phyloP scores from a whole-genome alignment of 2,329 filamentous ascomycete genomes.

The Juglanconis juglandina region DNA sequence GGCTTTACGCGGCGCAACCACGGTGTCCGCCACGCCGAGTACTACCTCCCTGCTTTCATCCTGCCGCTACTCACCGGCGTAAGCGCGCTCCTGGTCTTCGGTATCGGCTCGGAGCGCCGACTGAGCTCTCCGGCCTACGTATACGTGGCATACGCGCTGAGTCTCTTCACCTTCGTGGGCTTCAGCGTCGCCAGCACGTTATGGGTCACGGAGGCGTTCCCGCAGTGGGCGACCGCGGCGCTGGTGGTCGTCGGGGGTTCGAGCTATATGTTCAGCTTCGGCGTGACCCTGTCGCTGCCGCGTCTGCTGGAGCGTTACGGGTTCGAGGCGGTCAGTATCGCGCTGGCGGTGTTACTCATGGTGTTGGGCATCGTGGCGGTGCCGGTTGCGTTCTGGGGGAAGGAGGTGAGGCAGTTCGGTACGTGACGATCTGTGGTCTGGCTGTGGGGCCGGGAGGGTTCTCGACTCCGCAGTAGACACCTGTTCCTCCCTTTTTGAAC shows the following conservation, averaged over 20 bases:
- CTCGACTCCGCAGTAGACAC: background rate
- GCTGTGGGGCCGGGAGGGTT: too few relatives aligned
- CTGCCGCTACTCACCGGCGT: constrained; percentile 1
- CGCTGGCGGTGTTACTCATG: background rate
- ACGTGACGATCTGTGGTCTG: background rate
- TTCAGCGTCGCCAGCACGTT: background rate
- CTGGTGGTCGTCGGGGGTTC: background rate
- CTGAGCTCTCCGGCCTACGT: background rate
- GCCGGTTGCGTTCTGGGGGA: background rate
- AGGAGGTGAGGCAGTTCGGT: background rate
- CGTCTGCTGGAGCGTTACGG: background rate
- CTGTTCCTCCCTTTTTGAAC: background rate
- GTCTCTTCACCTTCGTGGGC: background rate
- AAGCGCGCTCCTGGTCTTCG: background rate
- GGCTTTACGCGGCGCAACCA: constrained; percentile 17
- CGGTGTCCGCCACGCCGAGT: constrained; percentile 25
- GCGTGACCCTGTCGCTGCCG: background rate
- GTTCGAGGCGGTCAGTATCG: background rate
- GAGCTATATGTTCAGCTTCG: background rate
- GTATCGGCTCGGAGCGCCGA: background rate
- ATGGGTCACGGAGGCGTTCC: background rate
- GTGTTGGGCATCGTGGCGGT: background rate
- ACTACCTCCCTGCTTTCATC: constrained; percentile 24
- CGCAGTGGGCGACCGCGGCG: background rate
- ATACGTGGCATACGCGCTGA: background rate